phyloP scores from a whole-genome alignment of 495 filamentous ascomycete genomes.

The Penicillium paxilli region DNA sequence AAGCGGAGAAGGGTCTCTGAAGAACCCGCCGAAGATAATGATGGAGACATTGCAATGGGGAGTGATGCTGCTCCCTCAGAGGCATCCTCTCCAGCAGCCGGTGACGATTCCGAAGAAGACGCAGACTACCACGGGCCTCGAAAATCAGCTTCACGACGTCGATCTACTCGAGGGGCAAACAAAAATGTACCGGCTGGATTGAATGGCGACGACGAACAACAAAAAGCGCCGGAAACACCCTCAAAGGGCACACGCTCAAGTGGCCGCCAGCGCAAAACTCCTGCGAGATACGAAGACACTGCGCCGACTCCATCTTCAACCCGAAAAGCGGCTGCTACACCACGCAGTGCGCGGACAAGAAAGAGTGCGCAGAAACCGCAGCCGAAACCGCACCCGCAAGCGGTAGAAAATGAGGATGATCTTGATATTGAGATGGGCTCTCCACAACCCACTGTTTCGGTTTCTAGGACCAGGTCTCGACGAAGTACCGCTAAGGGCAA shows the following conservation, averaged over 20 bases:
- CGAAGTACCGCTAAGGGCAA: slow-evolving; percentile 26
- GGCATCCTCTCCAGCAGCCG: slow-evolving; percentile 25
- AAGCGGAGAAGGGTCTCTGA: slow-evolving; percentile 45
- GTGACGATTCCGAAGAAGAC: slow-evolving; percentile 14
- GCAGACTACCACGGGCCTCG: slow-evolving; percentile 15
- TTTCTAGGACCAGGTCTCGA: slow-evolving; percentile 31
- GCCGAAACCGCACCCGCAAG: slow-evolving; percentile 7
- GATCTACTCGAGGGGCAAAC: slow-evolving; percentile 19
- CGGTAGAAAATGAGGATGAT: slow-evolving; percentile 13
- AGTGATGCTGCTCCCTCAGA: slow-evolving; percentile 16
- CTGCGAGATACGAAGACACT: slow-evolving; percentile 37
- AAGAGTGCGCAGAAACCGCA: slow-evolving; percentile 25
- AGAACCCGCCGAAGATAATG: slow-evolving; percentile 24
- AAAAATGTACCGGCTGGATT: slow-evolving; percentile 3
- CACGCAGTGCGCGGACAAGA: slow-evolving; percentile 21
- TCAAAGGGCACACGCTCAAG: slow-evolving; percentile 35
- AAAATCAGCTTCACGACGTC: slow-evolving; percentile 26
- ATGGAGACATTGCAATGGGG: slow-evolving; percentile 39
- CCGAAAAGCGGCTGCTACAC: slow-evolving; percentile 22
- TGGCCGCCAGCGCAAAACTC: slow-evolving; percentile 42
- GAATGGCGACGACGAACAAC: slow-evolving; percentile 2
- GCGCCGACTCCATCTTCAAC: slow-evolving; percentile 23
- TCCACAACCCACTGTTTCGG: slow-evolving; percentile 15
- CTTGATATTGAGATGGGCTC: slow-evolving; percentile 21
- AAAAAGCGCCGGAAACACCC: slow-evolving; percentile 29